Percentiles rank a stretch among this genome's conserved stretches.
These are phyloP conservation scores for Sporothrix inflata DNA, from an alignment of 2,329 filamentous ascomycete genomes.

Conservation along the genomic window DNA sequence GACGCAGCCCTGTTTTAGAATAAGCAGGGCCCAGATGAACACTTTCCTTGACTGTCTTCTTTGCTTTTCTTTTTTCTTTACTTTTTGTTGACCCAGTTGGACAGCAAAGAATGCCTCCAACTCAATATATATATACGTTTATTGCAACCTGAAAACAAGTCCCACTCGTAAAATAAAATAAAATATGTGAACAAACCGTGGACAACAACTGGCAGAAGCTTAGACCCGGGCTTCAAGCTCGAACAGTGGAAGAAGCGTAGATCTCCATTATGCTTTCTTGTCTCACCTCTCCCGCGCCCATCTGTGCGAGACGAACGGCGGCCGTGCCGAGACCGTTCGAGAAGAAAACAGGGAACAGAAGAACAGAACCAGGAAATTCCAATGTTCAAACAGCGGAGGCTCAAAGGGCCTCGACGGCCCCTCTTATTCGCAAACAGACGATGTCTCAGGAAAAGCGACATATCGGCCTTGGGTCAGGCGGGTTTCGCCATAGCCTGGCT, in stretches of 20 bases:
- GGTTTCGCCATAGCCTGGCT: not conserved
- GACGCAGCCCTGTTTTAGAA: not conserved
- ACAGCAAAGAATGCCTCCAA: not conserved
- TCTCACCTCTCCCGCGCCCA: not conserved
- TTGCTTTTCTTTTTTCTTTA: not conserved
- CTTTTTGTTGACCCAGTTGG: not conserved
- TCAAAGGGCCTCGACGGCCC: not conserved
- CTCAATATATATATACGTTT: not conserved
- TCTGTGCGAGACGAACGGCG: not conserved
- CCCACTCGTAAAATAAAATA: not conserved
- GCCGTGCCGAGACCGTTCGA: slow-evolving; percentile 15
- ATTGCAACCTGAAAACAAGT: not conserved
- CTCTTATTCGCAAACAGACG: slow-evolving; percentile 21
- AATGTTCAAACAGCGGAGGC: not conserved
- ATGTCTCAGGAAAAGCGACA: slow-evolving; percentile 12
- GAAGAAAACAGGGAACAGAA: not conserved
- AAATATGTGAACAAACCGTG: not conserved
- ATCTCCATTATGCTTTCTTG: slow-evolving; percentile 1
- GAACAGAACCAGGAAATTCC: not conserved
- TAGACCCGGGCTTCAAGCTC: not conserved
- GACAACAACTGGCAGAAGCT: not conserved
- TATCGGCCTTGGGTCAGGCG: not conserved
- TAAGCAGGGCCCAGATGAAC: not conserved
- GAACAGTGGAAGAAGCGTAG: not conserved
- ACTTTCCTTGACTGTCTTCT: not conserved